Base-by-base conservation (phyloP, 164 flowering plant genomes). In the Nelumbo lutea region DNA sequence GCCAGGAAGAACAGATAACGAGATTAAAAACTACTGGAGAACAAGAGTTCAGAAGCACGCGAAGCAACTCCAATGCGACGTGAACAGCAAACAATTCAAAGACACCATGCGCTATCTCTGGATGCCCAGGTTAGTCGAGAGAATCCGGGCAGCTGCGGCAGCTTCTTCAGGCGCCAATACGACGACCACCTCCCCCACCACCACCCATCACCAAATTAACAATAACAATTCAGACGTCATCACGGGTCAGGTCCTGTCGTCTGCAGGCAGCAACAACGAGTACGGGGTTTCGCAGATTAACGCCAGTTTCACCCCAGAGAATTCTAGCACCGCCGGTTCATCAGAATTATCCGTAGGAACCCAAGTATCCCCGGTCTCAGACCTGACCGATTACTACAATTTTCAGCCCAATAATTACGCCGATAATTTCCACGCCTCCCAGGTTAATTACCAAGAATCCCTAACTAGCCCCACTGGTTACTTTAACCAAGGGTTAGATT, bases 21-120 rank as follows among this genome's bases (percentile, higher is more conserved):
- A 78, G 59, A 75, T 78, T 42, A 78, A 78, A 50, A 79, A 79
- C 53, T 79, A 79, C 11, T 79, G 81, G 81, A 79, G 96, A 67
- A 90, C 96, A 6, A 73, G 89, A 9, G 89, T 90, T n/a, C 88
- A 85, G 46, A 90, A 86, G 73, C 90, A 83, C 43, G 92, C 96
- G 1, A 90, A 85, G 71, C 92, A 85, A 64, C 88, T 90, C 9
- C 84, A 83, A 69, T 90, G 89, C 59, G 89, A 90, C 62, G 88
- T 85, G 27, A 87, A 90, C 69, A 87, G 89, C 82, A 82, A 84
- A 71, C 85, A 84, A 70, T 89, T 89, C 80, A 83, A 83, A 66
- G 91, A 89, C 75, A 74, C 91, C 72, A 77, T 87, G 84, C 70
- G 79, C 1, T 76, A 81, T 62, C 75, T 80, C 0, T 89, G 91